These are phyloP conservation scores for Antrodiella citrinella DNA, from an alignment of 768 basidiomycete species.

Conservation along the genomic window DNA sequence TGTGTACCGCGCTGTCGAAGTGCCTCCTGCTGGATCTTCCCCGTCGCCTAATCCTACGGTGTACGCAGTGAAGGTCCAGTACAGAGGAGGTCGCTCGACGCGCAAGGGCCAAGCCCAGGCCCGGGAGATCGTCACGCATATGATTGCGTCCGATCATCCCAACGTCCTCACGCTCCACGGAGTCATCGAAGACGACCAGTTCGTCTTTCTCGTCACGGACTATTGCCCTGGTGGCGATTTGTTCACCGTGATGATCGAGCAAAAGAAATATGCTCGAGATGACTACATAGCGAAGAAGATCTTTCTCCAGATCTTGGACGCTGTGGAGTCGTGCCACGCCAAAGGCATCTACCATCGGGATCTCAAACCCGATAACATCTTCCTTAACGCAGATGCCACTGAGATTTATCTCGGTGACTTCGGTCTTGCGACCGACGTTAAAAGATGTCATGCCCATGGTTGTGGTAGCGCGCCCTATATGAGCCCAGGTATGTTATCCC, in stretches of 20 bases:
- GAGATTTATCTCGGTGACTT: slow-evolving; percentile 40
- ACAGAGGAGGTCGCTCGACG: slow-evolving; percentile 11
- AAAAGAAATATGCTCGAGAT: slow-evolving; percentile 29
- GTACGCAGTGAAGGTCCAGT: slow-evolving; percentile 20
- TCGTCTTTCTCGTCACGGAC: slow-evolving; percentile 64
- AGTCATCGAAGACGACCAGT: slow-evolving; percentile 51
- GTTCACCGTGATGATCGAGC: slow-evolving; percentile 35
- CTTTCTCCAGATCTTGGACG: slow-evolving; percentile 49
- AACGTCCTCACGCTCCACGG: slow-evolving; percentile 66
- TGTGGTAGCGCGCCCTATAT: slow-evolving; percentile 19
- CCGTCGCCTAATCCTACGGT: slow-evolving; percentile 8
- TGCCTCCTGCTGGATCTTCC: slow-evolving; percentile 7
- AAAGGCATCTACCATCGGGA: slow-evolving; percentile 49
- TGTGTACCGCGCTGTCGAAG: slow-evolving; percentile 20
- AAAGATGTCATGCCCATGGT: slow-evolving; percentile 13
- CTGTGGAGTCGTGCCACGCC: slow-evolving; percentile 42
- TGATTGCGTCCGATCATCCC: slow-evolving; percentile 43
- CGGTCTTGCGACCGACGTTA: slow-evolving; percentile 18
- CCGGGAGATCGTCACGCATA: slow-evolving; percentile 61
- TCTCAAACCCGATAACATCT: slow-evolving; percentile 47
- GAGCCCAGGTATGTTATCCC: slow-evolving; percentile 21
- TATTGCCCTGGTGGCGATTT: slow-evolving; percentile 35
- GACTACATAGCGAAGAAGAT: slow-evolving; percentile 38
- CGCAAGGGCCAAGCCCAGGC: slow-evolving; percentile 13
- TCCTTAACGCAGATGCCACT: slow-evolving; percentile 32